Evolutionary conservation across 768 basidiomycete species (phyloP).

Genomic region (Tricholoma terreum): DNA sequence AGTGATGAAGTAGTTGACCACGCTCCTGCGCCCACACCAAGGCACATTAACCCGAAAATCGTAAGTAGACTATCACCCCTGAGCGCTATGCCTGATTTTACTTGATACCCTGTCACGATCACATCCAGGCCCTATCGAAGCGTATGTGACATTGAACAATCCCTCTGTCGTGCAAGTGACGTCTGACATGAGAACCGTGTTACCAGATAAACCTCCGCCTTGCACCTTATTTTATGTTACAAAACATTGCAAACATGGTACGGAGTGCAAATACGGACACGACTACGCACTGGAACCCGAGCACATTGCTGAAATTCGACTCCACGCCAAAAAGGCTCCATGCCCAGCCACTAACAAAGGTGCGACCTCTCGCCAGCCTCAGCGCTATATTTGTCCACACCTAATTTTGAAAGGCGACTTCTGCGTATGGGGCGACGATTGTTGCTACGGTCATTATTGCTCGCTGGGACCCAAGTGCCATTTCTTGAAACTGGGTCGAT

Average conservation of each 20-base stretch:
- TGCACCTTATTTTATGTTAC: conserved; percentile 66
- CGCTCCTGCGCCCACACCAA: conserved; percentile 32
- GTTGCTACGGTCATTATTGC: conserved; percentile 55
- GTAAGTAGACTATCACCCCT: conserved; percentile 29
- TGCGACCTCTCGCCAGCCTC: conserved; percentile 15
- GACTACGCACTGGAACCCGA: conserved; percentile 56
- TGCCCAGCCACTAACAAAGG: conserved; percentile 61
- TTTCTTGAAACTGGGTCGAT: conserved; percentile 51
- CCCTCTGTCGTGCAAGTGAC: conserved; percentile 8
- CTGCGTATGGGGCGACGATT: conserved; percentile 59
- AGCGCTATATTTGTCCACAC: too few relatives aligned
- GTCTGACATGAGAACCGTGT: conserved; percentile 13
- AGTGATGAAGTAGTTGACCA: conserved; percentile 34
- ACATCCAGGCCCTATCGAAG: conserved; percentile 51
- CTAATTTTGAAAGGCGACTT: conserved; percentile 40
- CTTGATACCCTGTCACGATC: conserved; percentile 1
- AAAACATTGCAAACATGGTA: conserved; percentile 51
- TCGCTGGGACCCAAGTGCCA: conserved; percentile 40
- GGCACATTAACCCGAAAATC: conserved; percentile 51
- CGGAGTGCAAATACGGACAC: conserved; percentile 58
- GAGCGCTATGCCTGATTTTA: conserved; percentile 1
- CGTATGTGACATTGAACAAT: conserved; percentile 39
- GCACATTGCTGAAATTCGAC: conserved; percentile 49
- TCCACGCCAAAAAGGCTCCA: conserved; percentile 59
- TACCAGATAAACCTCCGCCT: conserved; percentile 58